Conservation (phyloP, 148 eudicot species). For the Camellia lanceoleosa region DNA sequence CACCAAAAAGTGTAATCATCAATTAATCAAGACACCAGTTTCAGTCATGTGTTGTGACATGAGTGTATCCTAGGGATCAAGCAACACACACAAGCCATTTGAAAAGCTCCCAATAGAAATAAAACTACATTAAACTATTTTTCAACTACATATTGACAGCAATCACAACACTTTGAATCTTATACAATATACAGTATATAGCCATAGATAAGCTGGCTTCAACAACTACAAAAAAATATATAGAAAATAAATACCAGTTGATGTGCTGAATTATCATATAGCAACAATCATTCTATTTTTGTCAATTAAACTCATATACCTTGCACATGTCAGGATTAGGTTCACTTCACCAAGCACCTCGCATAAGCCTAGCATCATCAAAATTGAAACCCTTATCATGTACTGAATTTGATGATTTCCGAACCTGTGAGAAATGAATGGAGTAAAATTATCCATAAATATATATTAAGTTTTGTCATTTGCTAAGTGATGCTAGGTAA, state of each 20-base stretch:
- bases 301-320: constrained; percentile 45
- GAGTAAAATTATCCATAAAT: neutral
- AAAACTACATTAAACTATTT: too few species aligned
- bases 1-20: neutral
- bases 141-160: neutral
- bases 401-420: constrained; percentile 47
- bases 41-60: constrained; percentile 4
- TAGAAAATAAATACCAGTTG: neutral
- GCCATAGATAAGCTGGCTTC: neutral
- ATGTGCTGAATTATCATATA: neutral
- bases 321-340: constrained; percentile 87
- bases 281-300: neutral
- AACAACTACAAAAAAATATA: neutral
- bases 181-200: neutral
- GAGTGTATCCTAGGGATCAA: neutral
- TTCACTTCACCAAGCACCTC: constrained; percentile 98
- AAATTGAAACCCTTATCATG: constrained; percentile 95
- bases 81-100: too few species aligned
- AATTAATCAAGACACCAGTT: neutral
- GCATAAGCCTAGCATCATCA: constrained; percentile 86
- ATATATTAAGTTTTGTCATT: neutral
- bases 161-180: neutral
- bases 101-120: too few species aligned
- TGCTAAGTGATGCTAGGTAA: neutral
- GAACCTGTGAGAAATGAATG: constrained; percentile 35